Conservation (phyloP, 108 stramenopile genomes). For the Schizochytrium sp. region DNA sequence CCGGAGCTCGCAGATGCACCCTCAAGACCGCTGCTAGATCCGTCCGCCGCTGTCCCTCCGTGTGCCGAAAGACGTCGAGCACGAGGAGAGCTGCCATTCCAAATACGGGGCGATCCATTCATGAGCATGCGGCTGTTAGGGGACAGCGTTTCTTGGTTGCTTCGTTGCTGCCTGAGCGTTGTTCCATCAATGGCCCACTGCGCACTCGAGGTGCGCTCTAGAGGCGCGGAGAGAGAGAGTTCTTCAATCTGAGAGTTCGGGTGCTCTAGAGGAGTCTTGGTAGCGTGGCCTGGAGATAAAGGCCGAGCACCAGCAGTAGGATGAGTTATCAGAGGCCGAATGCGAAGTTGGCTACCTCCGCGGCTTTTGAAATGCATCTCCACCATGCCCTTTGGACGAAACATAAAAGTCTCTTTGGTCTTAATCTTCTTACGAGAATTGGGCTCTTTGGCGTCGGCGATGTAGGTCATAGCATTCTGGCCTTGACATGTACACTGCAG, state of each 20-base stretch:
- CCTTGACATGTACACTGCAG: background rate
- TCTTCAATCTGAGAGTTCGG: background rate
- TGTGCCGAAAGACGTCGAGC: background rate
- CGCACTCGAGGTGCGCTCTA: conserved; percentile 20
- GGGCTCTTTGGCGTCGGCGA: background rate
- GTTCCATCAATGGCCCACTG: conserved; percentile 20
- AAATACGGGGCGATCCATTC: background rate
- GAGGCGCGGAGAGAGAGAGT: background rate
- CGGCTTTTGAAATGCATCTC: conserved; percentile 7
- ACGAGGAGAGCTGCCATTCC: conserved; percentile 5
- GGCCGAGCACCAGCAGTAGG: background rate
- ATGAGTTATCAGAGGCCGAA: background rate
- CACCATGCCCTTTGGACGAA: background rate
- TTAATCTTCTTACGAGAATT: background rate
- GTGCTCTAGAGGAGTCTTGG: background rate
- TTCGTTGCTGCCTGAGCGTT: background rate
- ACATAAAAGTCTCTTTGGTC: background rate
- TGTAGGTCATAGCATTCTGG: conserved; percentile 21
- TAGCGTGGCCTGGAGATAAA: background rate
- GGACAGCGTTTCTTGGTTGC: background rate
- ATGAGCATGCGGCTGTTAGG: background rate
- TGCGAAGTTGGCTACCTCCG: background rate
- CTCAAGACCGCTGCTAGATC: background rate
- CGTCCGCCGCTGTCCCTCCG: background rate
- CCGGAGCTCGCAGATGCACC: background rate